Evolutionary conservation across 2,329 filamentous ascomycete species (phyloP), one percentile per base, ranked within the genome.

Genomic region (Fusarium sp.): DNA sequence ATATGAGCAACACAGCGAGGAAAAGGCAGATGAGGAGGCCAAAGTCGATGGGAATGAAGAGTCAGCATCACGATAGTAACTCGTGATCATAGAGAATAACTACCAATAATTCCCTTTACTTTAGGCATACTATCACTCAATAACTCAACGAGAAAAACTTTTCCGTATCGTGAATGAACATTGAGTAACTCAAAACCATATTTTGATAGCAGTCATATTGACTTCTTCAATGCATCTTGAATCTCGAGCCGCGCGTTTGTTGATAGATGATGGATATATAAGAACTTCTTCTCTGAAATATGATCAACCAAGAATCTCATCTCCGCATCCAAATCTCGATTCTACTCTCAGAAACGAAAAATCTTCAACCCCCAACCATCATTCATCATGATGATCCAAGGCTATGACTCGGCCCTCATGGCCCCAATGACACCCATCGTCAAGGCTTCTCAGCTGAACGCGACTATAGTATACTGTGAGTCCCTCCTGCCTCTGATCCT

Each of bases 41-140:
- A 30, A 64, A 30, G 59, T 14, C 47, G 65, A 22, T 47, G 57
- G 59, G 8, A 65, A 66, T 47, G 45, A 10, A 3, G 57, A 54
- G 20, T 35, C n/a, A 63, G 35, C 35, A 5, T 22, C 15, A 4
- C 30, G 27, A 35, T 32, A 30, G 5, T 6, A 40, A n/a, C 22
- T 37, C n/a, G 20, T 27, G 47, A 6, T 56, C 10, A 47, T 57
- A 15, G 66, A 35, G 59, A 35, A 7, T 20, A 9, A 54, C 6
- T 8, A 54, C 32, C 15, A 58, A 58, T 6, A 1, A 37, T 40
- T 40, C 15, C 6, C 15, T 30, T 59, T 27, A 15, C 22, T 38
- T 59, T 20, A 59, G 56, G 56, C 35, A 59, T 9, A n/a, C 25
- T 8, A 54, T 15, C 30, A 20, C 4, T 47, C 22, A n/a, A 8